Evolutionary conservation across 768 basidiomycete species (phyloP).

Genomic region (Boletus pseudo-olivaceus): DNA sequence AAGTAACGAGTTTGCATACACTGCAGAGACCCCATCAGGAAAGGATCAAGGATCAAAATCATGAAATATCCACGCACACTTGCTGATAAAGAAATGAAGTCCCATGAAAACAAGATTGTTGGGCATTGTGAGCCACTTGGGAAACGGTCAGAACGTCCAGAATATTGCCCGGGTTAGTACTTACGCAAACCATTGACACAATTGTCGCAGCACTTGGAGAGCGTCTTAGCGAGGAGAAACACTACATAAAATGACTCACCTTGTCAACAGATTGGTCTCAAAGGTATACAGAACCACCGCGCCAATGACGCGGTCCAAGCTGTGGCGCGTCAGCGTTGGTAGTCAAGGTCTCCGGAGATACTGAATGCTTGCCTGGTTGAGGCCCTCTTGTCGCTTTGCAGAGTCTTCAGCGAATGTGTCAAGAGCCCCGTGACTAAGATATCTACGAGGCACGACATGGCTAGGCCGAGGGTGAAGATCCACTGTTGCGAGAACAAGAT

Average conservation of each 20-base stretch:
- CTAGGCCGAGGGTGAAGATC: slow-evolving; percentile 50
- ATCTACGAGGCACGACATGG: slow-evolving; percentile 48
- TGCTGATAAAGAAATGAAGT: slow-evolving; percentile 51
- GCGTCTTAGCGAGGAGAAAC: neutral
- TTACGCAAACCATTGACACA: slow-evolving; percentile 42
- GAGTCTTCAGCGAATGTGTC: slow-evolving; percentile 39
- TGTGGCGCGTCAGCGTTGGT: slow-evolving; percentile 10
- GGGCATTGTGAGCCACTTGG: slow-evolving; percentile 45
- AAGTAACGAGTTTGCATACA: slow-evolving; percentile 50
- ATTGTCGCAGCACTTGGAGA: slow-evolving; percentile 37
- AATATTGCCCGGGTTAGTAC: slow-evolving; percentile 6
- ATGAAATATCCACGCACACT: slow-evolving; percentile 32
- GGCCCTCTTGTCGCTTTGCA: slow-evolving; percentile 39
- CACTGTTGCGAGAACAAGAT: slow-evolving; percentile 31
- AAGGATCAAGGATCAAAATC: neutral
- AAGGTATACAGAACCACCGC: slow-evolving; percentile 49
- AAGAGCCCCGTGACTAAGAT: slow-evolving; percentile 46
- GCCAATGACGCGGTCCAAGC: slow-evolving; percentile 47
- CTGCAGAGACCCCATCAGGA: slow-evolving; percentile 21
- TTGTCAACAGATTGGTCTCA: slow-evolving; percentile 50
- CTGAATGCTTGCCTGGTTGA: slow-evolving; percentile 32
- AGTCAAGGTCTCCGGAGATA: neutral
- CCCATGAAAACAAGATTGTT: slow-evolving; percentile 51
- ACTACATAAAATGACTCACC: slow-evolving; percentile 24
- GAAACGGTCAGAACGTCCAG: neutral